Evolutionary conservation across 805 yeast species (phyloP).

Genomic region (Candida peoriensis): DNA sequence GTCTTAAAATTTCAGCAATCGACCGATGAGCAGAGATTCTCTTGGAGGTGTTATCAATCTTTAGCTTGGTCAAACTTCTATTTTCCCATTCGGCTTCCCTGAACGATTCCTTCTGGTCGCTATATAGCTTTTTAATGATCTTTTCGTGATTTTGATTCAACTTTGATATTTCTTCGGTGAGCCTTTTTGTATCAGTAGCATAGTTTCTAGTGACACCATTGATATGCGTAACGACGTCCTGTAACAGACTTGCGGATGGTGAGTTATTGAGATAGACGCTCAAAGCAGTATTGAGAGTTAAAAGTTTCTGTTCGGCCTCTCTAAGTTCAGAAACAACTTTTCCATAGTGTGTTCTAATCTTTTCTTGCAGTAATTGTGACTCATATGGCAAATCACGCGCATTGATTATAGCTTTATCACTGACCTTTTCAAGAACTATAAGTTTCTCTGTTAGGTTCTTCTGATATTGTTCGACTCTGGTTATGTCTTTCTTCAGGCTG

Average conservation of each 20-base stretch:
- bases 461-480: constrained; percentile 3
- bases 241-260: constrained; percentile 11
- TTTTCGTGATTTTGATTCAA: constrained; percentile 17
- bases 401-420: constrained; percentile 7
- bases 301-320: constrained; percentile 14
- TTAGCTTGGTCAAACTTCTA: constrained; percentile 14
- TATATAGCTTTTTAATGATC: constrained; percentile 11
- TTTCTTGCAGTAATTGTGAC: constrained; percentile 10
- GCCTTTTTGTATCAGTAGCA: constrained; percentile 14
- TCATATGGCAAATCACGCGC: constrained; percentile 19
- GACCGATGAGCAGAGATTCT: constrained; percentile 6
- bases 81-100: constrained; percentile 3
- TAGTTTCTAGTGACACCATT: constrained; percentile 14
- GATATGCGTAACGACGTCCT: constrained; percentile 14
- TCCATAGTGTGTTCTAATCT: constrained; percentile 12
- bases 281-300: constrained; percentile 17
- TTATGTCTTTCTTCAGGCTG: constrained; percentile 1
- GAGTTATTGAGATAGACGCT: constrained; percentile 8
- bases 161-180: constrained; percentile 16
- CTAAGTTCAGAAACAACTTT: constrained; percentile 10
- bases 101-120: constrained; percentile 3
- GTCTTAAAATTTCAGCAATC: constrained; percentile 6
- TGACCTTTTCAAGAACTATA: constrained; percentile 3
- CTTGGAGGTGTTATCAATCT: constrained; percentile 10
- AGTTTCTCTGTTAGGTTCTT: constrained; percentile 9